Evolutionary conservation across 192 early-diverging fungal species (phyloP), one percentile per base, ranked within the genome.

Genomic region (Backusella liffmaniae): DNA sequence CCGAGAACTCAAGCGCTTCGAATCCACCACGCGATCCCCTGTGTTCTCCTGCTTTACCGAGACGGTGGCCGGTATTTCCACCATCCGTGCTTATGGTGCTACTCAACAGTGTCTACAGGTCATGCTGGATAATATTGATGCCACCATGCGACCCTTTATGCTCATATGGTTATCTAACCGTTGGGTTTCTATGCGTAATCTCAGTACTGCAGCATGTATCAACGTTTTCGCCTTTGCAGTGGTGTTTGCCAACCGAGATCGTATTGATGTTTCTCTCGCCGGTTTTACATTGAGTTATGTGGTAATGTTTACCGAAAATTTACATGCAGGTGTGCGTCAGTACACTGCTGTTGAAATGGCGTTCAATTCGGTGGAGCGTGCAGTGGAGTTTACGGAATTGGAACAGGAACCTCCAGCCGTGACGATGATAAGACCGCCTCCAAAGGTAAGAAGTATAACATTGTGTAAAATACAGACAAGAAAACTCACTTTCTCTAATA

Each of bases 291-390:
- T 99, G 34, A 91, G 90, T 46, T 96, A 94, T 65, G 86, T 96
- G 0, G 80, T 95, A 3, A 87, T 87, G 35, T 96, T 96, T 78
- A 91, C 93, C 9, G 89, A 81, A 90, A 59, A 42, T 16, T 49
- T 75, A 37, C 65, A 76, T 75, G 96, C 93, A 94, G 73, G 89
- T n/a, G 88, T 96, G 30, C 88, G 94, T 62, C 84, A 86, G 35
- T 93, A 91, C 79, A 85, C 88, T 35, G 86, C 88, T 68, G 89
- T 94, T 82, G 96, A 98, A 76, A 93, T 96, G 88, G 90, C 81
- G 81, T 89, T 97, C 85, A 96, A 94, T 79, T 83, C 92, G 3
- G 92, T 96, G n/a, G 97, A 98, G 81, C 90, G 97, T 29, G 79
- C 96, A 16, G 75, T 86, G 30, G 95, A 97, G 84, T 98, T 96